Base-by-base conservation (phyloP, 2,329 filamentous ascomycete species). In the Fusarium pseudocircinatum region DNA sequence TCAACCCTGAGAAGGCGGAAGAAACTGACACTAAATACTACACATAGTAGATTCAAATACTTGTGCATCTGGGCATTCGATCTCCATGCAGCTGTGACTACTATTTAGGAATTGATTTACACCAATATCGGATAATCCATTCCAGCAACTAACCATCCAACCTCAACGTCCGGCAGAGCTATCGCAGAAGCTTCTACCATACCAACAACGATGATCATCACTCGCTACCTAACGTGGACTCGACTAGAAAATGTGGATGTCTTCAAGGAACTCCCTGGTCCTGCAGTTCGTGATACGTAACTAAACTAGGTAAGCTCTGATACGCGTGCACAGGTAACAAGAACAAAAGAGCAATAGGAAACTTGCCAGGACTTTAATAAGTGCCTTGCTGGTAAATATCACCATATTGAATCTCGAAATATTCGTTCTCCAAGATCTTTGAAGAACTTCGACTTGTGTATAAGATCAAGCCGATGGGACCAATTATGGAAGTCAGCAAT, bases 241-340 rank as follows among this genome's bases (percentile, higher is more conserved):
- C n/a, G 34, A 10, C n/a, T 22, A 36, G 36, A 42, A 24, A 63
- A 47, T 67, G 36, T 54, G 63, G 28, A 54, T 44, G 37, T 42
- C n/a, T 39, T 54, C 69, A 62, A 70, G 60, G 52, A 59, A 36
- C 42, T 69, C 32, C 64, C 62, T 36, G 42, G 50, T 46, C 57
- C n/a, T 47, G 32, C 39, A 62, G 36, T 34, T 32, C 28, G 42
- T 43, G 39, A 36, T 56, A 64, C 40, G 39, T 53, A 36, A 8
- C 36, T n/a, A 52, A 47, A 12, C 30, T n/a, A n/a, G n/a, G n/a
- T 11, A 46, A 67, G 54, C 22, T 47, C 13, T 57, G 26, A 24
- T 46, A 26, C 39, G 24, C 11, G 26, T 24, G 28, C 11, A 46
- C 16, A 32, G 15, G 24, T 32, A n/a, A 40, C 12, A 46, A 40